Conservation (phyloP, 2,329 filamentous ascomycete genomes). For the Lachnellula hyalina region DNA sequence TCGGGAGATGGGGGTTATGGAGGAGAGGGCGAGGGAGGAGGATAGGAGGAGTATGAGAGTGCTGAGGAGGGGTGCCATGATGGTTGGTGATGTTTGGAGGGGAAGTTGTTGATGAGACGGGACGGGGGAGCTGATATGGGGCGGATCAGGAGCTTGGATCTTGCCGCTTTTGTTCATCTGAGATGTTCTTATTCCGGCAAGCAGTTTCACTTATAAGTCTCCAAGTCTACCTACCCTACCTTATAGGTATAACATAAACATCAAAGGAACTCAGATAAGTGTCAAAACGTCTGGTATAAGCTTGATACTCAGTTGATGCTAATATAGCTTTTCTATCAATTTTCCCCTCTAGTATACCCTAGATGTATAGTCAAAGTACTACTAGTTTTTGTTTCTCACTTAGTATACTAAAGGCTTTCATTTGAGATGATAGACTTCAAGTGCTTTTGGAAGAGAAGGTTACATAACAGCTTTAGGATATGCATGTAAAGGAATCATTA, state of each 20-base stretch:
- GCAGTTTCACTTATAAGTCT: not conserved
- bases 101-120: not conserved
- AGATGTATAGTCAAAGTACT: no score
- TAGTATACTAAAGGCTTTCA: no score
- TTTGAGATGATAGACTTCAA: no score
- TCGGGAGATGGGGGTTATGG: slow-evolving; percentile 9
- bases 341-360: no score
- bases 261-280: not conserved
- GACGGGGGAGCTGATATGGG: not conserved
- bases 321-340: no score
- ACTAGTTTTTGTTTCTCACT: no score
- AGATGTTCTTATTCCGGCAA: not conserved
- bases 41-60: slow-evolving; percentile 16
- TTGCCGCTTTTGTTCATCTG: not conserved
- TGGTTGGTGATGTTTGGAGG: slow-evolving; percentile 2
- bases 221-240: not conserved
- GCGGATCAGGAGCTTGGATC: not conserved
- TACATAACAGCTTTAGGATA: no score
- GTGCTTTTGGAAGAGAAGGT: no score
- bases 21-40: slow-evolving; percentile 14
- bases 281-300: no score
- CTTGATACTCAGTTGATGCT: no score
- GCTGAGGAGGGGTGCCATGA: slow-evolving; percentile 14
- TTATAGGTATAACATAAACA: no score
- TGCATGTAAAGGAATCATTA: no score